Conservation (phyloP, 1,284 basidiomycete genomes). For the Ganoderma multipileum region DNA sequence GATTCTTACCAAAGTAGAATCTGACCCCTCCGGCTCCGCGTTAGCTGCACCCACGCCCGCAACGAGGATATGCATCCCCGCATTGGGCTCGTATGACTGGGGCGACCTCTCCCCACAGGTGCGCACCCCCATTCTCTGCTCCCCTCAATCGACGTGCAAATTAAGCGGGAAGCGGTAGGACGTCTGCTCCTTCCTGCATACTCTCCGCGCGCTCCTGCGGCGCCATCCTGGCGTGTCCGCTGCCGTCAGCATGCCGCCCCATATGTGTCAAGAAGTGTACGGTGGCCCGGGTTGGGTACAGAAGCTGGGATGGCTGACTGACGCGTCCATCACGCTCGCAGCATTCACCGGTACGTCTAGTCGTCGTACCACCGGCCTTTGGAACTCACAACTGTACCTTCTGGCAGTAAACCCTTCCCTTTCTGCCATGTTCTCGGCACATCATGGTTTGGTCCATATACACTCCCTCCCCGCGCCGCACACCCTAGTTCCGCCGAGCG, state of each 20-base stretch:
- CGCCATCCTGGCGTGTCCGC: constrained; percentile 65
- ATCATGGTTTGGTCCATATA: constrained; percentile 85
- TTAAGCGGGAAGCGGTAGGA: constrained; percentile 51
- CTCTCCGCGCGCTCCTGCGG: constrained; percentile 68
- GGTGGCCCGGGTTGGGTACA: constrained; percentile 72
- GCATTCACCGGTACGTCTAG: constrained; percentile 78
- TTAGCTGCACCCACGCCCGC: constrained; percentile 38
- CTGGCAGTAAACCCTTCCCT: constrained; percentile 70
- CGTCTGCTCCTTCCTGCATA: constrained; percentile 73
- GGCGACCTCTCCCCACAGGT: constrained; percentile 67
- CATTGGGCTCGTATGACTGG: constrained; percentile 78
- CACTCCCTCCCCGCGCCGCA: constrained; percentile 76
- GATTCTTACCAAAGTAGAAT: constrained; percentile 25
- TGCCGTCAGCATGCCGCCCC: constrained; percentile 70
- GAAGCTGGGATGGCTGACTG: constrained; percentile 81
- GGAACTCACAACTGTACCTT: constrained; percentile 13
- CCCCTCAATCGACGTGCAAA: constrained; percentile 11
- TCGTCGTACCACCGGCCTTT: constrained; percentile 3
- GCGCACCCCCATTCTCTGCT: constrained; percentile 33
- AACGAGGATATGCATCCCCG: constrained; percentile 71
- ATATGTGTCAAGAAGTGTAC: constrained; percentile 62
- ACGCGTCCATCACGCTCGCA: constrained; percentile 76
- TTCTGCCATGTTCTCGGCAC: constrained; percentile 73
- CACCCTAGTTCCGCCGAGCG: constrained; percentile 75
- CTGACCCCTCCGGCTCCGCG: constrained; percentile 24